Evolutionary conservation across 139 green algal species (phyloP), one percentile per base, ranked within the genome.

Genomic region (Coelastrella sp.): DNA sequence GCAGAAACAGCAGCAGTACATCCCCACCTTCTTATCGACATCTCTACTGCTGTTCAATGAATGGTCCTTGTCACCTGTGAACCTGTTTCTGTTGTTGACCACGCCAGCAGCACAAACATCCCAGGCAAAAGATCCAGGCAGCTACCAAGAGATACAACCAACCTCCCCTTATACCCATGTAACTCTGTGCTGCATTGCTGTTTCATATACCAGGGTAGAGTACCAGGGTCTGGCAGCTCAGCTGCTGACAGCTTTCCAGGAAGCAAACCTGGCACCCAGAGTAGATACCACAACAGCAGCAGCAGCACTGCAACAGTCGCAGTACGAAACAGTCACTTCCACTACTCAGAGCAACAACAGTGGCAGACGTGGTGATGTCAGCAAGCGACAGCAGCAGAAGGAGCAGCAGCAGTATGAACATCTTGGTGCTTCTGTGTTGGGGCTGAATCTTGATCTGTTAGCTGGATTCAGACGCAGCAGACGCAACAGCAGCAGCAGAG

Each of bases 131-230:
- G n/a, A n/a, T n/a, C n/a, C n/a, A n/a, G n/a, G n/a, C n/a, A n/a
- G n/a, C n/a, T 57, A 57, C 11, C 45, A 57, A 57, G 45, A 9
- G 11, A 57, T 57, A 57, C 45, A 57, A 13, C n/a, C n/a, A 57
- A 13, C 11, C 45, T 57, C 45, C 11, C 15, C 45, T 57, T 9
- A 13, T 57, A 13, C 45, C 15, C 15, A 0, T 57, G 45, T n/a
- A 57, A 57, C 15, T 9, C 45, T 57, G 45, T 57, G 45, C 45
- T 23, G 15, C 45, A n/a, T n/a, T n/a, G n/a, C n/a, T n/a, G n/a
- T 32, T 21, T 59, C 48, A 57, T 57, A 15, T 81, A n/a, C 72
- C 71, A 89, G 87, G 74, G 87, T 75, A 35, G 87, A 90, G 63
- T 81, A 81, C 7, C 83, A 89, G 19, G 62, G 60, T 0, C 45